Base-by-base conservation (phyloP, 441 rosid genomes). In the Euphorbia celastroides region DNA sequence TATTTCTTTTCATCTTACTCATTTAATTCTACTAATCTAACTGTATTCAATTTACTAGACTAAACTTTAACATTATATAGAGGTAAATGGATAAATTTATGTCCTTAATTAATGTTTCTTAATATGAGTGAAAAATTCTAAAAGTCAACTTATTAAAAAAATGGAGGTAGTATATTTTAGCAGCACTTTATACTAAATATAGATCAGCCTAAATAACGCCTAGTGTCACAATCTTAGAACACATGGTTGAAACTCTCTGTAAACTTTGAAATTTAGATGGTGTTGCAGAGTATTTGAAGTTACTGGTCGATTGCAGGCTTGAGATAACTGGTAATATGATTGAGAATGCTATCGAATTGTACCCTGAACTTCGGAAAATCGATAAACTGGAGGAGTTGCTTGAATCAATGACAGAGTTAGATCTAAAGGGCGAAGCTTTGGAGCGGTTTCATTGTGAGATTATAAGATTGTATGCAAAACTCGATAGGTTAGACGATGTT, bases 331-430 rank as follows among this genome's bases (percentile, higher is more conserved):
- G 62, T 60, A 65, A 59, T 38, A 71, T 76, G 82, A 60, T 67
- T n/a, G 76, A 76, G 67, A 70, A 67, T 44, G 56, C 72, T 32
- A 71, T 72, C 19, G 19, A 64, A 50, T 62, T 74, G 30, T 78
- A 72, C 61, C 57, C 54, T 61, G 60, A 72, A 28, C 70, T 57
- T 54, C 72, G 70, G 64, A 69, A 68, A 62, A 61, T 62, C 57
- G 74, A 81, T 30, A 71, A 74, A 65, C 64, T 74, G 70, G 84
- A 76, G 64, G 73, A 74, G 30, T 72, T 70, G 30, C 82, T 78
- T 50, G 69, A 32, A 38, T 70, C 60, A n/a, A 66, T 67, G 13
- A 17, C 44, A 46, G 70, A 72, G 64, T 74, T 69, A 11, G 55
- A 72, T 67, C 70, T 72, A 46, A 57, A 5, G 26, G 54, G 46